Conservation (phyloP, 768 basidiomycete genomes). For the Lactarius tabidus region DNA sequence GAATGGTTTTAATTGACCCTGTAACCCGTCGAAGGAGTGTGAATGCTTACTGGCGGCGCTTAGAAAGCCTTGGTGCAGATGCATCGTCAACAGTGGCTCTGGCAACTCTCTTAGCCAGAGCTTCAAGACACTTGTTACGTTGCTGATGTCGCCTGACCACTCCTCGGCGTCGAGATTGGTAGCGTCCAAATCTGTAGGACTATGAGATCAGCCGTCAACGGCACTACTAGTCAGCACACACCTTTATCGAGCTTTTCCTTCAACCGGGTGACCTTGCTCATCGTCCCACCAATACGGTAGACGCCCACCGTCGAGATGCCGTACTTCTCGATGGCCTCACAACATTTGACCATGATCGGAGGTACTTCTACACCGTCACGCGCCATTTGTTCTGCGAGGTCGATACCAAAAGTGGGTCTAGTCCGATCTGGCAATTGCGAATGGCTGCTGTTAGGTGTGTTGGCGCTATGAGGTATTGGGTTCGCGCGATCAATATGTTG, state of each 20-base stretch:
- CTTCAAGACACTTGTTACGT: conserved; percentile 90
- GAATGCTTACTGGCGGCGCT: conserved; percentile 83
- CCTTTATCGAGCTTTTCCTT: conserved; percentile 86
- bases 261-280: conserved; percentile 78
- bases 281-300: conserved; percentile 89
- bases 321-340: conserved; percentile 86
- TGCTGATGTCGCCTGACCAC: conserved; percentile 93
- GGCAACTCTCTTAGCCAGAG: conserved; percentile 96
- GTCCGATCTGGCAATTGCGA: conserved; percentile 50
- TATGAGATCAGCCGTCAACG: neutral
- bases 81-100: conserved; percentile 82
- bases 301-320: conserved; percentile 84
- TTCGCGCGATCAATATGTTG: conserved; percentile 46
- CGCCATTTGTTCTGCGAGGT: conserved; percentile 89
- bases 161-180: conserved; percentile 86
- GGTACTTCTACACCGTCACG: conserved; percentile 91
- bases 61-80: conserved; percentile 87
- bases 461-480: conserved; percentile 48
- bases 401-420: conserved; percentile 87
- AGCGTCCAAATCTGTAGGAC: conserved; percentile 64
- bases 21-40: neutral
- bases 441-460: conserved; percentile 31
- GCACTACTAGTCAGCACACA: conserved; percentile 31
- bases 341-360: conserved; percentile 81
- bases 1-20: neutral